phyloP scores from a whole-genome alignment of 495 filamentous ascomycete species.

The Podospora pseudoanserina region DNA sequence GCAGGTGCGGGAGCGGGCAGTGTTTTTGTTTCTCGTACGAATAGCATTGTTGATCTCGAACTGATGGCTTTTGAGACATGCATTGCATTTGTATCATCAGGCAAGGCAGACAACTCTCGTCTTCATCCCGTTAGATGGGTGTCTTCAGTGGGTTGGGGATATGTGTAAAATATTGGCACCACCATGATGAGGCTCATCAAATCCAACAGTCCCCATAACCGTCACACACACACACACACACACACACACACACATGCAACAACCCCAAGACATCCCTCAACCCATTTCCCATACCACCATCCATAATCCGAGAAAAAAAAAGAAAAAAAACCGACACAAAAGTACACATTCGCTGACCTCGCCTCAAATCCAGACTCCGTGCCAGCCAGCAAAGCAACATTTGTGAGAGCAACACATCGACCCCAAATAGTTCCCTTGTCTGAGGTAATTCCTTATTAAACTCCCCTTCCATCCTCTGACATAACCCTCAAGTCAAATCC shows the following conservation, averaged over 20 bases:
- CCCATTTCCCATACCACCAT: not conserved
- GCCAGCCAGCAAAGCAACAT: conserved; percentile 4
- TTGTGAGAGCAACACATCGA: no score
- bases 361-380: not conserved
- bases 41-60: not conserved
- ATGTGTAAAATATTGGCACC: no score
- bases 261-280: not conserved
- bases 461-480: not conserved
- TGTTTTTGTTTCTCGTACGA: not conserved
- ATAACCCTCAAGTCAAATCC: conserved; percentile 10
- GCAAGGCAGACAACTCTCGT: not conserved
- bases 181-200: no score
- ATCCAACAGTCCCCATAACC: no score
- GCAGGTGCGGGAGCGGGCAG: not conserved
- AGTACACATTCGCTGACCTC: not conserved
- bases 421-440: no score
- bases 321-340: not conserved
- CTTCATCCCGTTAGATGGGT: no score
- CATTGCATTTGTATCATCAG: not conserved
- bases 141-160: no score
- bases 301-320: not conserved
- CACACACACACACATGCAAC: no score
- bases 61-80: not conserved
- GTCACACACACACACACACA: no score
- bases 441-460: not conserved